These are phyloP conservation scores for Podospora comata DNA, from an alignment of 495 filamentous ascomycete genomes.

Conservation along the genomic window DNA sequence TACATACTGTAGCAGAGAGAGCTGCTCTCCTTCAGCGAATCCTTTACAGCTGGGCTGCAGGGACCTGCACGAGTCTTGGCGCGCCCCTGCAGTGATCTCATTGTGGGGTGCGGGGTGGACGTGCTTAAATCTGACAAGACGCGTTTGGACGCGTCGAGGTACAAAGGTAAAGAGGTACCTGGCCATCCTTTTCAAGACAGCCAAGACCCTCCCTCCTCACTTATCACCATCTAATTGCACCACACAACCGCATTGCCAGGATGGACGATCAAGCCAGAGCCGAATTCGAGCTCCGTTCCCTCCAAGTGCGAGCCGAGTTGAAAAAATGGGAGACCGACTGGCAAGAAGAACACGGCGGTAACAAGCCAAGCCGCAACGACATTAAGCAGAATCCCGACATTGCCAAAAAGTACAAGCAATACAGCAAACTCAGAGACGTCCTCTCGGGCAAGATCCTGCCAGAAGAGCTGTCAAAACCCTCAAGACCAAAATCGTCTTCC, in stretches of 20 bases:
- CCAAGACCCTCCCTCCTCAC: not conserved
- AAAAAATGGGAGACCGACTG: slow-evolving; percentile 86
- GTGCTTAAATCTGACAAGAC: slow-evolving; percentile 3
- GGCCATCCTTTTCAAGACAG: not conserved
- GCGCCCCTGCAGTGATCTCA: not conserved
- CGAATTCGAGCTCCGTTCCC: slow-evolving; percentile 41
- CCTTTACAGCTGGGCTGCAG: not conserved
- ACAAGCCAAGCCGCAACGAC: slow-evolving; percentile 76
- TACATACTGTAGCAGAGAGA: no score
- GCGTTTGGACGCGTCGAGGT: slow-evolving; percentile 9
- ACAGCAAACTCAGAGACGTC: slow-evolving; percentile 67
- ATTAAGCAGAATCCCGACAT: slow-evolving; percentile 83
- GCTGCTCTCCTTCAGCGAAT: not conserved
- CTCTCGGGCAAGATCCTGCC: slow-evolving; percentile 48
- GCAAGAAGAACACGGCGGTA: slow-evolving; percentile 62
- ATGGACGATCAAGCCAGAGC: slow-evolving; percentile 45
- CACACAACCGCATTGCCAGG: slow-evolving; percentile 11
- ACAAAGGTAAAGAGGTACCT: not conserved
- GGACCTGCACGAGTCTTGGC: no score
- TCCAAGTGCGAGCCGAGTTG: slow-evolving; percentile 64
- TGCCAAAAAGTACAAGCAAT: slow-evolving; percentile 87
- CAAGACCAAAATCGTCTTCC: slow-evolving; percentile 33
- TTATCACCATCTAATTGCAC: not conserved
- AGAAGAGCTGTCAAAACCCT: slow-evolving; percentile 33
- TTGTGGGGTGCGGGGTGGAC: slow-evolving; percentile 2